Conservation (phyloP, 2,329 filamentous ascomycete species). For the Bipolaris oryzae region DNA sequence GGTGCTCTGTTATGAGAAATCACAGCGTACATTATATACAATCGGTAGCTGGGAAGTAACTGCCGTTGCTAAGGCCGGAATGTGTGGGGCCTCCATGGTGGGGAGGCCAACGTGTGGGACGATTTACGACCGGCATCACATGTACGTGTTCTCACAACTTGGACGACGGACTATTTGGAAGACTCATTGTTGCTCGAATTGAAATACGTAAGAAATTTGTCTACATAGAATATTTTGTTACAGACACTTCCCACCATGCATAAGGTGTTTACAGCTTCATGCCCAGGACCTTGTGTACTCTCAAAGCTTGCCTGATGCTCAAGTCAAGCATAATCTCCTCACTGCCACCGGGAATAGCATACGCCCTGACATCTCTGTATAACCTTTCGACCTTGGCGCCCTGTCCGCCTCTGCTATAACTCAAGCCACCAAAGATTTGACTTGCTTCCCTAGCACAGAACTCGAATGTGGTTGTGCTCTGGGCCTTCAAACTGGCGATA, state of each 20-base stretch:
- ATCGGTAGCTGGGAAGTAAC: conserved; percentile 11
- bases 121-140: background rate
- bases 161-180: background rate
- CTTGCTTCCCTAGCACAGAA: conserved; percentile 95
- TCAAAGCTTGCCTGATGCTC: conserved; percentile 87
- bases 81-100: conserved; percentile 10
- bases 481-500: conserved; percentile 92
- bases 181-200: too few species aligned
- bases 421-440: conserved; percentile 96
- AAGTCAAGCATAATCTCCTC: conserved; percentile 99
- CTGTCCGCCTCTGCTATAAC: conserved; percentile 91
- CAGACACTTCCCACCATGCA: background rate
- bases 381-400: conserved; percentile 93
- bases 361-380: conserved; percentile 93
- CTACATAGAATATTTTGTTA: background rate
- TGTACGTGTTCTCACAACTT: background rate
- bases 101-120: background rate
- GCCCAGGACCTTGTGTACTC: conserved; percentile 86
- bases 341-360: conserved; percentile 90
- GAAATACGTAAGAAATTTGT: background rate
- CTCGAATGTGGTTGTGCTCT: conserved; percentile 92
- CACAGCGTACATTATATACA: background rate
- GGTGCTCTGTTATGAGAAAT: background rate
- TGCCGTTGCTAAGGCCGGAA: conserved; percentile 8
- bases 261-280: conserved; percentile 79